Evolutionary conservation across 2,329 filamentous ascomycete species (phyloP).

Genomic region (Paracamarosporium sp.): DNA sequence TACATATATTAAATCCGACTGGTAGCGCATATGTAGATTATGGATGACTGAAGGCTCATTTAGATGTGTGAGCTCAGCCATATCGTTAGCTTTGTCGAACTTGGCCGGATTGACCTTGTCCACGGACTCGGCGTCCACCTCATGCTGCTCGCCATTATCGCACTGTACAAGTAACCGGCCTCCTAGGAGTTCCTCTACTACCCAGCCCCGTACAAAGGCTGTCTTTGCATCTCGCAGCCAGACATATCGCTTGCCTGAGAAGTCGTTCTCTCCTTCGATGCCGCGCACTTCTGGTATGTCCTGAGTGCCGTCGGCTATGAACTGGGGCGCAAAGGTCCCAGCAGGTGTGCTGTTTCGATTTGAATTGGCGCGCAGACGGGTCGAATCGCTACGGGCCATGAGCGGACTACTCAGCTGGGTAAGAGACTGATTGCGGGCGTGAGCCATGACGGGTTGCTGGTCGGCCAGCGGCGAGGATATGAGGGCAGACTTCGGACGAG

Average conservation of each 20-base stretch:
- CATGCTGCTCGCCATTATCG: slow-evolving; percentile 93
- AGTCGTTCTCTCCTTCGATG: slow-evolving; percentile 97
- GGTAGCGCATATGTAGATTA: slow-evolving; percentile 93
- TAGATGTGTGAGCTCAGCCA: slow-evolving; percentile 97
- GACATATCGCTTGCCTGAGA: slow-evolving; percentile 97
- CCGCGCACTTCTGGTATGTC: slow-evolving; percentile 66
- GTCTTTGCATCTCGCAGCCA: slow-evolving; percentile 89
- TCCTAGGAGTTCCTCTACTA: slow-evolving; percentile 78
- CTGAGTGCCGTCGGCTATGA: slow-evolving; percentile 84
- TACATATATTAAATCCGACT: slow-evolving; percentile 89
- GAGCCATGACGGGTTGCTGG: slow-evolving; percentile 55
- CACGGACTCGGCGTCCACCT: slow-evolving; percentile 83
- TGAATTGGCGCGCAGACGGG: slow-evolving; percentile 64
- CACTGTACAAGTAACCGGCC: slow-evolving; percentile 84
- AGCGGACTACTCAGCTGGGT: slow-evolving; percentile 54
- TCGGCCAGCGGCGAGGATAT: slow-evolving; percentile 66
- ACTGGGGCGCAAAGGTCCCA: slow-evolving; percentile 91
- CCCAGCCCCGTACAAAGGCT: slow-evolving; percentile 91
- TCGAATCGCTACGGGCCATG: slow-evolving; percentile 44
- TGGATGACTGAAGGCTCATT: slow-evolving; percentile 98
- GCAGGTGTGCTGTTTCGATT: slow-evolving; percentile 69
- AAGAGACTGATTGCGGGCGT: slow-evolving; percentile 73
- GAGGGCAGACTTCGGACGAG: slow-evolving; percentile 77
- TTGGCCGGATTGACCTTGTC: slow-evolving; percentile 99
- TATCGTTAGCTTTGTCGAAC: slow-evolving; percentile 99